phyloP scores from a whole-genome alignment of 441 rosid species.

The Macaranga tanarius region DNA sequence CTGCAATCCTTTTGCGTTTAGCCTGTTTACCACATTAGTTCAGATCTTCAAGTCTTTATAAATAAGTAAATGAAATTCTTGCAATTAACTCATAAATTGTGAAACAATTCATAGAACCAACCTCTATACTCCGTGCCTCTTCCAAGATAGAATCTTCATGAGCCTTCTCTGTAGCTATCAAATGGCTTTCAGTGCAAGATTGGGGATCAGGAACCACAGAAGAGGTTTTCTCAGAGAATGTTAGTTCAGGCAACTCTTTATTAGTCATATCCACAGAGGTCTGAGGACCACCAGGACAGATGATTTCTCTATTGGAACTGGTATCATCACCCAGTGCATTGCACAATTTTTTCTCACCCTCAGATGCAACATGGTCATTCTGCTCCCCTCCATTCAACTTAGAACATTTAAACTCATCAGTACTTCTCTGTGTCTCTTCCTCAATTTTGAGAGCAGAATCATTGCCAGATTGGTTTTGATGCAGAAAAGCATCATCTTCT shows the following conservation, averaged over 20 bases:
- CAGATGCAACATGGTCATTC: constrained; percentile 38
- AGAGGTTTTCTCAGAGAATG: constrained; percentile 37
- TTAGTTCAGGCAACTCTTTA: constrained; percentile 38
- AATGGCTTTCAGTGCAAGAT: constrained; percentile 39
- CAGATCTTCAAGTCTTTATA: constrained; percentile 25
- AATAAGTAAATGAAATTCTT: constrained; percentile 25
- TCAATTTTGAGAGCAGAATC: constrained; percentile 43
- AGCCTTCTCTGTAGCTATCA: constrained; percentile 48
- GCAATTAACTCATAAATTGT: constrained; percentile 22
- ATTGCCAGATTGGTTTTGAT: constrained; percentile 38
- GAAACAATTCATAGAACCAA: constrained; percentile 33
- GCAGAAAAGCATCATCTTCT: constrained; percentile 31
- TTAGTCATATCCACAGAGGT: constrained; percentile 37
- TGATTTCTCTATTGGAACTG: constrained; percentile 33
- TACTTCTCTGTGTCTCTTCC: constrained; percentile 39
- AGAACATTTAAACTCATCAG: constrained; percentile 46
- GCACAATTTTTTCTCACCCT: constrained; percentile 37
- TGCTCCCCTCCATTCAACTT: constrained; percentile 38
- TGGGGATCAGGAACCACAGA: constrained; percentile 42
- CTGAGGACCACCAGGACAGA: constrained; percentile 37
- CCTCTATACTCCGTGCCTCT: constrained; percentile 93
- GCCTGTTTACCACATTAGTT: constrained; percentile 58
- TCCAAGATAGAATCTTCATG: constrained; percentile 83
- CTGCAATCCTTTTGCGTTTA: constrained; percentile 81
- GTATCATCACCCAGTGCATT: constrained; percentile 34